These are phyloP conservation scores for Geotrichum citri-aurantii DNA, from an alignment of 1,139 yeast genomes.

Conservation along the genomic window DNA sequence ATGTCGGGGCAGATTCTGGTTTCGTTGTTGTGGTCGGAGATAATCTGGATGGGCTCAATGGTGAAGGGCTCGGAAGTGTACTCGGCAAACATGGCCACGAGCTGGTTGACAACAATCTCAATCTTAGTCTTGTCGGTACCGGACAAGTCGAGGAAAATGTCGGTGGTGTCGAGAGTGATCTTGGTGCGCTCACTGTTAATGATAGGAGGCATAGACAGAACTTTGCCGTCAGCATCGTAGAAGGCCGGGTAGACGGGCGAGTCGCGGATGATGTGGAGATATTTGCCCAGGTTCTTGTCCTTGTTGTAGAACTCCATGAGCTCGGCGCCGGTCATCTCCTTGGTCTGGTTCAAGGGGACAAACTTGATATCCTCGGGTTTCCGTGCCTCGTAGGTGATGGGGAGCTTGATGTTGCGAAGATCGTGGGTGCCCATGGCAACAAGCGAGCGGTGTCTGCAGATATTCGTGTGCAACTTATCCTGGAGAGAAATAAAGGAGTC, in stretches of 20 bases:
- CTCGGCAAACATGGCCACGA: constrained; percentile 93
- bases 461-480: constrained; percentile 90
- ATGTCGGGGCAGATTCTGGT: constrained; percentile 74
- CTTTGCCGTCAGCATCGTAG: constrained; percentile 68
- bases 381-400: constrained; percentile 84
- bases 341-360: constrained; percentile 79
- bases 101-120: constrained; percentile 81
- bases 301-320: constrained; percentile 86
- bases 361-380: constrained; percentile 74
- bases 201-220: constrained; percentile 93
- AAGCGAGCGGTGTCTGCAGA: constrained; percentile 93
- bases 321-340: constrained; percentile 67
- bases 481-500: constrained; percentile 94
- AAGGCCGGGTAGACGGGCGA: constrained; percentile 90
- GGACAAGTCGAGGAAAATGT: constrained; percentile 88
- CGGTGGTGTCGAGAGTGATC: constrained; percentile 75
- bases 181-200: constrained; percentile 91
- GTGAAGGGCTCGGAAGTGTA: constrained; percentile 59
- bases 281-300: constrained; percentile 86
- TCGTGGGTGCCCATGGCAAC: constrained; percentile 99
- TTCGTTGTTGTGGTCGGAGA: constrained; percentile 76
- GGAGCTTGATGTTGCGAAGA: constrained; percentile 62
- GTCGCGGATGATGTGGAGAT: constrained; percentile 79
- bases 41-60: constrained; percentile 81
- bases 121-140: constrained; percentile 94